Evolutionary conservation across 768 basidiomycete species (phyloP).

Genomic region (Lactarius psammicola): DNA sequence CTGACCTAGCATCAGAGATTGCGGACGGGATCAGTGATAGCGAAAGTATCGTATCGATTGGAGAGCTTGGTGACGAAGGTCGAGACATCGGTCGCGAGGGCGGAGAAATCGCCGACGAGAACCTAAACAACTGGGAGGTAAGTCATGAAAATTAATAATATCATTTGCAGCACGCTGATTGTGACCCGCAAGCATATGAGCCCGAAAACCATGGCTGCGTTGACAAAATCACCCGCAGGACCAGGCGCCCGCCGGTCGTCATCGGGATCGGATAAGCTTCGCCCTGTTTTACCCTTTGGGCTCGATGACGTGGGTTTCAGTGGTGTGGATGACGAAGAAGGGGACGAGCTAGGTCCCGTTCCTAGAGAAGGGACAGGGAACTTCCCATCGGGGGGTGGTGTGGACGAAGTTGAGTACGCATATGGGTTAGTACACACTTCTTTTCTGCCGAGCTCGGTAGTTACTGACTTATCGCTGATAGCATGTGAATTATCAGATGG

Average conservation of each 20-base stretch:
- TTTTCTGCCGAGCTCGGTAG: background rate
- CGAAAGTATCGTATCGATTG: slow-evolving; percentile 89
- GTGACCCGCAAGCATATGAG: slow-evolving; percentile 75
- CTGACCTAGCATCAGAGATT: slow-evolving; percentile 74
- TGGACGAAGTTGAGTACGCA: slow-evolving; percentile 88
- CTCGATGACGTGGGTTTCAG: slow-evolving; percentile 78
- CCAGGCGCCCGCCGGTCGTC: slow-evolving; percentile 66
- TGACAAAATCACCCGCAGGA: slow-evolving; percentile 88
- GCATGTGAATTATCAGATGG: slow-evolving; percentile 12
- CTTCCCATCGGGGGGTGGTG: slow-evolving; percentile 76
- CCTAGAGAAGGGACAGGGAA: slow-evolving; percentile 70
- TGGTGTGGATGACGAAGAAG: slow-evolving; percentile 57
- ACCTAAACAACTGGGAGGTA: slow-evolving; percentile 96
- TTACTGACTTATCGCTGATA: slow-evolving; percentile 7
- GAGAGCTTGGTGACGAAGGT: slow-evolving; percentile 80
- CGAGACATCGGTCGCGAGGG: slow-evolving; percentile 62
- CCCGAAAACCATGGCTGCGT: slow-evolving; percentile 88
- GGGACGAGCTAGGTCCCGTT: slow-evolving; percentile 69
- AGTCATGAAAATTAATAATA: slow-evolving; percentile 31
- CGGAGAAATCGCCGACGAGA: slow-evolving; percentile 67
- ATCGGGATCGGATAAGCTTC: slow-evolving; percentile 71
- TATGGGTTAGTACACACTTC: slow-evolving; percentile 59
- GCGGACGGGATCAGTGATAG: slow-evolving; percentile 90
- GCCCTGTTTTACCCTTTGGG: slow-evolving; percentile 76
- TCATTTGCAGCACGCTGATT: slow-evolving; percentile 7